Evolutionary conservation across 1,284 basidiomycete genomes (phyloP).

Genomic region (Sporisorium reilianum): DNA sequence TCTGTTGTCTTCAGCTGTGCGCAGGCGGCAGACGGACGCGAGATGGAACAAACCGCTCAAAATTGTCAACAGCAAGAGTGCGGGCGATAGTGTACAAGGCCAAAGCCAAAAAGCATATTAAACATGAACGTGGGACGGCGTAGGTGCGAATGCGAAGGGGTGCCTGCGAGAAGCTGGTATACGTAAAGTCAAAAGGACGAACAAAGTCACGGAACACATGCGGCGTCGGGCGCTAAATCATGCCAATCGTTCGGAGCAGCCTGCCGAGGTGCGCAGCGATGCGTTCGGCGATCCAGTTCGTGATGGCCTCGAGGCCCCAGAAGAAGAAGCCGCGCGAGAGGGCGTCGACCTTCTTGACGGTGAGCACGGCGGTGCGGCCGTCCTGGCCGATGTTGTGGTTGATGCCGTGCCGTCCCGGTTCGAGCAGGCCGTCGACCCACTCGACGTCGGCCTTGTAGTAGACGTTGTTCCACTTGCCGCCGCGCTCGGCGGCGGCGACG

Average conservation of each 20-base stretch:
- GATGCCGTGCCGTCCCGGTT: constrained; percentile 64
- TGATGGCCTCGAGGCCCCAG: constrained; percentile 37
- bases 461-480: constrained; percentile 62
- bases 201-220: too few species aligned
- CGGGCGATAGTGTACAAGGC: too few species aligned
- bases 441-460: constrained; percentile 65
- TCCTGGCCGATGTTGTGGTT: constrained; percentile 68
- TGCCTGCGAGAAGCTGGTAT: not conserved
- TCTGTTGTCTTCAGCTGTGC: too few species aligned
- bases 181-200: too few species aligned
- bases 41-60: too few species aligned
- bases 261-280: constrained; percentile 21
- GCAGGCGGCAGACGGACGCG: too few species aligned
- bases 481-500: constrained; percentile 59
- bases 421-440: constrained; percentile 66
- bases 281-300: constrained; percentile 38
- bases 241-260: constrained; percentile 23
- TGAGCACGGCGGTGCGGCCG: constrained; percentile 63
- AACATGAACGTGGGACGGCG: too few species aligned
- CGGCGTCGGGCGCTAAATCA: too few species aligned
- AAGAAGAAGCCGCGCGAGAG: constrained; percentile 37
- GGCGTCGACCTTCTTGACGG: constrained; percentile 55
- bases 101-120: too few species aligned
- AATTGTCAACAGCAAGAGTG: too few species aligned
- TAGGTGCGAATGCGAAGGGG: not conserved